phyloP scores from a whole-genome alignment of 208 protist genomes.

The Jaenimonas drosophilae region DNA sequence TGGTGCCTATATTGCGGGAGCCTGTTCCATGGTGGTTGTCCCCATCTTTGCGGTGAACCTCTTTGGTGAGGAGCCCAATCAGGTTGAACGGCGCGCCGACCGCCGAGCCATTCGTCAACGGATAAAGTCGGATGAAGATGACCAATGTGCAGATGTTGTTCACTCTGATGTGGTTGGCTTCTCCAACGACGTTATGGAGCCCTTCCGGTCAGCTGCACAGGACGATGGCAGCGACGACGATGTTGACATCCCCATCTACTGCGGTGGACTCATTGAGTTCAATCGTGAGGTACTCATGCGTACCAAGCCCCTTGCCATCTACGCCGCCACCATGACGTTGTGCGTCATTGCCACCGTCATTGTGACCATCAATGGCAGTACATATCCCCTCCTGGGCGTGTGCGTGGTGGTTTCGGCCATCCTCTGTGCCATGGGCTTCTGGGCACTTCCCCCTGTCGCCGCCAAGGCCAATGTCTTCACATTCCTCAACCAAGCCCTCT shows the following conservation, averaged over 20 bases:
- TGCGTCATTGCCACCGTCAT: conserved; percentile 6
- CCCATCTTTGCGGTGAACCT: conserved; percentile 37
- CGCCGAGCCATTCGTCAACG: not conserved
- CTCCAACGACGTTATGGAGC: conserved; percentile 39
- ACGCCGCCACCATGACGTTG: conserved; percentile 4
- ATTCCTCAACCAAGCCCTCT: conserved; percentile 31
- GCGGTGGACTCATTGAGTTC: conserved; percentile 6
- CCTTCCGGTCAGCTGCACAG: conserved; percentile 7
- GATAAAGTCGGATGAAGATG: not conserved
- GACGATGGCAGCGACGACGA: not conserved
- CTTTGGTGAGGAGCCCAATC: conserved; percentile 30
- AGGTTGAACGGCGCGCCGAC: conserved; percentile 20
- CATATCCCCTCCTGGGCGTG: conserved; percentile 13
- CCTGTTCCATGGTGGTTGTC: conserved; percentile 10
- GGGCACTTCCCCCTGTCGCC: conserved; percentile 26
- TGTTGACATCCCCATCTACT: conserved; percentile 5
- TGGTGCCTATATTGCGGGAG: conserved; percentile 17
- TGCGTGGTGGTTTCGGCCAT: conserved; percentile 10
- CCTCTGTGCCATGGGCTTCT: conserved; percentile 16
- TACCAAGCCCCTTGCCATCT: conserved; percentile 4
- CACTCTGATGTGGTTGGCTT: not conserved
- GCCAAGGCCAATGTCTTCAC: conserved; percentile 40
- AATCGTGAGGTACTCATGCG: conserved; percentile 7
- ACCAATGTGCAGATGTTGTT: not conserved
- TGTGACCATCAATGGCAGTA: conserved; percentile 16